These are phyloP conservation scores for Suillus decipiens DNA, from an alignment of 768 basidiomycete species.

Conservation along the genomic window DNA sequence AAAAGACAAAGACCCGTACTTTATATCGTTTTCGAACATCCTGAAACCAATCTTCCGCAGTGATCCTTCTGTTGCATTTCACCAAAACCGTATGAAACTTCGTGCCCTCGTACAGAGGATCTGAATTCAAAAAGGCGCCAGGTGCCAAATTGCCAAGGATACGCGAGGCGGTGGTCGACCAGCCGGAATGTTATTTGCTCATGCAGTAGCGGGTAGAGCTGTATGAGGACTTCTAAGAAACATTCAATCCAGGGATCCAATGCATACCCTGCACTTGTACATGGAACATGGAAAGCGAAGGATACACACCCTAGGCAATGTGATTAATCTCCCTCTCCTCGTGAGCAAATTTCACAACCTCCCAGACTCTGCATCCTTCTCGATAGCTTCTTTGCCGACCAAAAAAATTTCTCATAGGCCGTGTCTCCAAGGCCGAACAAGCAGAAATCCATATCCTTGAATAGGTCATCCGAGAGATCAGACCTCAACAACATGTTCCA, in stretches of 20 bases:
- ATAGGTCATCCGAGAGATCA: constrained; percentile 72
- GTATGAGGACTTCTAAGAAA: constrained; percentile 47
- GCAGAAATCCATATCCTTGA: constrained; percentile 71
- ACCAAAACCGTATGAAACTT: constrained; percentile 56
- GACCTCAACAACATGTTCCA: constrained; percentile 80
- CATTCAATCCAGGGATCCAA: constrained; percentile 67
- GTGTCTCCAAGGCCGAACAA: constrained; percentile 88
- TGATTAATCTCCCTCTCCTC: constrained; percentile 88
- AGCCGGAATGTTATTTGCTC: constrained; percentile 4
- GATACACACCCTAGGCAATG: constrained; percentile 68
- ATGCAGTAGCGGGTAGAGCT: constrained; percentile 46
- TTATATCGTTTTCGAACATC: constrained; percentile 73
- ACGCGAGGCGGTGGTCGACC: constrained; percentile 33
- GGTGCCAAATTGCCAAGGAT: constrained; percentile 9
- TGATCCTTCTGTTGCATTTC: constrained; percentile 68
- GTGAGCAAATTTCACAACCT: constrained; percentile 60
- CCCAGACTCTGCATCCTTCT: constrained; percentile 68
- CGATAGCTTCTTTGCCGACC: constrained; percentile 82
- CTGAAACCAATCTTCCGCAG: constrained; percentile 83
- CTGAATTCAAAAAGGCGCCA: constrained; percentile 18
- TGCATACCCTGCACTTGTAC: constrained; percentile 49
- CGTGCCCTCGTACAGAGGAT: constrained; percentile 36
- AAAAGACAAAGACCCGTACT: constrained; percentile 42
- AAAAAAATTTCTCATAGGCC: constrained; percentile 87
- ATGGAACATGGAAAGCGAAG: background rate